Evolutionary conservation across 2,329 filamentous ascomycete species (phyloP).

Genomic region (Zymoseptoria tritici): DNA sequence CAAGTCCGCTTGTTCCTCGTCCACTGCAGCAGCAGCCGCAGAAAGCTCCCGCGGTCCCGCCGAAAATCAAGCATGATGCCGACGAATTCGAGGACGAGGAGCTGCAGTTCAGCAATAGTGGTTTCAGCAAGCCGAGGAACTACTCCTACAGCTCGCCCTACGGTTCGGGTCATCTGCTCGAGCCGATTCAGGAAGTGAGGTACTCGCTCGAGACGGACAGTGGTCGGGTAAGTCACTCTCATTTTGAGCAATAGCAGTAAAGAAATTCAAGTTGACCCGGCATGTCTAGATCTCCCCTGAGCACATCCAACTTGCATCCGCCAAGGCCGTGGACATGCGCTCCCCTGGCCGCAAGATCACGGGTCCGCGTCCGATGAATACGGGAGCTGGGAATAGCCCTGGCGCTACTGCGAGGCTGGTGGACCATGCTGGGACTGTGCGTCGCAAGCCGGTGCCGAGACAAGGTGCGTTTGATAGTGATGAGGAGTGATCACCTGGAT

Average conservation of each 20-base stretch:
- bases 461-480: conserved; percentile 12
- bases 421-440: conserved; percentile 17
- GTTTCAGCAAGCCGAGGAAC: conserved; percentile 24
- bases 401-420: neutral
- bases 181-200: conserved; percentile 46
- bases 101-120: conserved; percentile 29
- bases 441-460: conserved; percentile 24
- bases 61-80: conserved; percentile 16
- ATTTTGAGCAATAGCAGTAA: neutral
- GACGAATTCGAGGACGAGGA: conserved; percentile 21
- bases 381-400: conserved; percentile 24
- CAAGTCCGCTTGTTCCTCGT: conserved; percentile 51
- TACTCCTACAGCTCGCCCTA: conserved; percentile 30
- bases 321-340: conserved; percentile 24
- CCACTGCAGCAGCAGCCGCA: conserved; percentile 23
- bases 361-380: conserved; percentile 43
- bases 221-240: conserved; percentile 21
- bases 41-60: conserved; percentile 16
- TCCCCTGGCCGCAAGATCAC: conserved; percentile 40
- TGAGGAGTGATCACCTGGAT: neutral
- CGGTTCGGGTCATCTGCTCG: conserved; percentile 34
- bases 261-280: neutral
- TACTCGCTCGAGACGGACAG: conserved; percentile 44
- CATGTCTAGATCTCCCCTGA: conserved; percentile 24
- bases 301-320: conserved; percentile 17